These are phyloP conservation scores for Aureobasidium zeae DNA, from an alignment of 2,329 filamentous ascomycete species.

Conservation along the genomic window DNA sequence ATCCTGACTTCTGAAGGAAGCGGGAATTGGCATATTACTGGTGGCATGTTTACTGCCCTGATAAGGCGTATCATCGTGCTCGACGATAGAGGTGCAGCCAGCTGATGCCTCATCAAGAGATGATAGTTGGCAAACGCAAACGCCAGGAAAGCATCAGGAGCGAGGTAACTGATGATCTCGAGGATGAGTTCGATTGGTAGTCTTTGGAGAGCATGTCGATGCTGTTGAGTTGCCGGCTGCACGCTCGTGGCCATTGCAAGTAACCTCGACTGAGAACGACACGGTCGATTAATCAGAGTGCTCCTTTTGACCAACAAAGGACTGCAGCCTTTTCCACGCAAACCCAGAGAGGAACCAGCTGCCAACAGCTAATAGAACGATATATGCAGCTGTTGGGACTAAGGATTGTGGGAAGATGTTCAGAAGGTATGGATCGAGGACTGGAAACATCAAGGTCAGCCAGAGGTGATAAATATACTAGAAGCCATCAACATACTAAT, in stretches of 20 bases:
- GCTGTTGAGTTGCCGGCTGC: conserved; percentile 2
- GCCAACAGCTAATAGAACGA: conserved; percentile 50
- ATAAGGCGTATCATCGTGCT: conserved; percentile 20
- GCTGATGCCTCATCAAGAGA: conserved; percentile 32
- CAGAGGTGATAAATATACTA: not conserved
- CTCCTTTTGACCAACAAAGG: conserved; percentile 15
- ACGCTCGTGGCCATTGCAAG: not conserved
- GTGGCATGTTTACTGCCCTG: conserved; percentile 21
- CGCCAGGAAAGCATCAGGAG: conserved; percentile 34
- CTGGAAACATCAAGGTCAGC: conserved; percentile 36
- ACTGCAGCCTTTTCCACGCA: conserved; percentile 30
- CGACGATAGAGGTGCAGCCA: conserved; percentile 28
- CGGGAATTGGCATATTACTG: conserved; percentile 23
- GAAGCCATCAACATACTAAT: conserved; percentile 43
- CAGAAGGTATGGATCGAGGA: conserved; percentile 76
- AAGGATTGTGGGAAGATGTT: conserved; percentile 75
- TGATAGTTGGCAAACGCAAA: conserved; percentile 41
- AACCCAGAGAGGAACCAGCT: conserved; percentile 43
- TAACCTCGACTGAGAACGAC: too few species aligned
- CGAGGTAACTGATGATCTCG: conserved; percentile 35
- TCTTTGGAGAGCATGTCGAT: conserved; percentile 29
- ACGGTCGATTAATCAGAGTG: conserved; percentile 20
- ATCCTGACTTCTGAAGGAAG: conserved; percentile 36
- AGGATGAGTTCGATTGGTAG: conserved; percentile 41
- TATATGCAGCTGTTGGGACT: conserved; percentile 60